Conservation (phyloP, 1,284 basidiomycete species). For the Irpex sp. region DNA sequence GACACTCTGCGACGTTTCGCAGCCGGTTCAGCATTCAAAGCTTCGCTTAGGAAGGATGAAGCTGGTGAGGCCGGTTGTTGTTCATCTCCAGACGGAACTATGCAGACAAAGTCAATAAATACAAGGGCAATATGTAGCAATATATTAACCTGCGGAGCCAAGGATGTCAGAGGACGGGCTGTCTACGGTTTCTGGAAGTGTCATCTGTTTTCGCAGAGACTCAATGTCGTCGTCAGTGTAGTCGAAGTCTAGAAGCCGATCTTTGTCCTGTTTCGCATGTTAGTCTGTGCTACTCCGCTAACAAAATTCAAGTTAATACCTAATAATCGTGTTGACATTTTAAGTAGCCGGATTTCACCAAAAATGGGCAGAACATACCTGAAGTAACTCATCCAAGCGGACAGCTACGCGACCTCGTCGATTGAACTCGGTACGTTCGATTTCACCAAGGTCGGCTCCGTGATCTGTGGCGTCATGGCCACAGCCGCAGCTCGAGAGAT, state of each 20-base stretch:
- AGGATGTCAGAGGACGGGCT: constrained; percentile 33
- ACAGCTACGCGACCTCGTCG: constrained; percentile 77
- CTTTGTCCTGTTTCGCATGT: constrained; percentile 56
- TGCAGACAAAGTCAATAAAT: background rate
- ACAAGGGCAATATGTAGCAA: background rate
- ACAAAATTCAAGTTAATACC: background rate
- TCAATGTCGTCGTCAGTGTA: constrained; percentile 68
- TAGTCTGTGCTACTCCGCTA: background rate
- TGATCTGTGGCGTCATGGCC: constrained; percentile 71
- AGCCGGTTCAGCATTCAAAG: constrained; percentile 31
- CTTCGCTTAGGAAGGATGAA: constrained; percentile 45
- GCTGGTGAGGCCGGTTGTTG: constrained; percentile 45
- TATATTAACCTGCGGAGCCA: constrained; percentile 29
- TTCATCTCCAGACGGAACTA: constrained; percentile 29
- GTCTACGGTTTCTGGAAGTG: constrained; percentile 38
- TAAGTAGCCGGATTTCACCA: constrained; percentile 1
- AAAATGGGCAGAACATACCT: constrained; percentile 45
- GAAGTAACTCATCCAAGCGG: constrained; percentile 79
- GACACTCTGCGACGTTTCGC: constrained; percentile 32
- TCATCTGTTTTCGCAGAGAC: constrained; percentile 74
- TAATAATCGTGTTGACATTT: background rate
- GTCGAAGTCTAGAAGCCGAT: constrained; percentile 74
- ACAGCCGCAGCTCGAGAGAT: constrained; percentile 71
- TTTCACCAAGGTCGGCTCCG: constrained; percentile 56
- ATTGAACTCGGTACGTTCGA: constrained; percentile 59